Evolutionary conservation across 305 asterid genomes (phyloP), one percentile per base, ranked within the genome.

Genomic region (Fraxinus albicans): DNA sequence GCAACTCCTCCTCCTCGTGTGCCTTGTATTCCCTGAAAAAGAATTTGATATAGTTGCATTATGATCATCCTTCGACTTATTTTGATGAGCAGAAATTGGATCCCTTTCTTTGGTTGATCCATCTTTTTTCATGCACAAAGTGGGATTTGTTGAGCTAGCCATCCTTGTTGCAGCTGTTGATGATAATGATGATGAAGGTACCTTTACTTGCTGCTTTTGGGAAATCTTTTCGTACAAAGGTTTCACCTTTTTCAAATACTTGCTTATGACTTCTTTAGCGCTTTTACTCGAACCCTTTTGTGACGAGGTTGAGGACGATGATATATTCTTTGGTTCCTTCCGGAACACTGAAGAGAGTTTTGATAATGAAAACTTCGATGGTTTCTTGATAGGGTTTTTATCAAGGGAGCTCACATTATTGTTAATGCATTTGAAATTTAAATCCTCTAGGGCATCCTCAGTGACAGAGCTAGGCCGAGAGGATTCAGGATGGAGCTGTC

Each of bases 311-410:
- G 87, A 35, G 17, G 82, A 23, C 55, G 84, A 42, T 27, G 80
- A 0, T 36, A 79, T 63, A 79, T n/a, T 27, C 38, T 84, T 83
- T 79, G 86, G 47, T 15, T 89, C 91, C 85, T 90, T 93, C 73
- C 94, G 92, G 89, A 94, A 93, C 15, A 91, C 96, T 77, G 96
- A 93, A 67, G 98, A 89, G 86, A 92, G 83, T 85, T 92, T 92
- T 12, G 97, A 81, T 42, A 93, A 90, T 0, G 97, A 92, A 84
- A 94, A 93, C 70, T 90, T 94, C 0, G 87, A 63, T 3, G 92
- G 5, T 63, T 90, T 90, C 78, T 81, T 87, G 8, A 10, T 8
- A 33, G 36, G 3, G 8, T 27, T 67, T 9, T n/a, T 67, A 81
- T 2, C 25, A 33, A 36, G 76, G 4, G 78, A 2, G 4, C 19